Base-by-base conservation (phyloP, 2,329 filamentous ascomycete species). In the Coniochaeta sp. region DNA sequence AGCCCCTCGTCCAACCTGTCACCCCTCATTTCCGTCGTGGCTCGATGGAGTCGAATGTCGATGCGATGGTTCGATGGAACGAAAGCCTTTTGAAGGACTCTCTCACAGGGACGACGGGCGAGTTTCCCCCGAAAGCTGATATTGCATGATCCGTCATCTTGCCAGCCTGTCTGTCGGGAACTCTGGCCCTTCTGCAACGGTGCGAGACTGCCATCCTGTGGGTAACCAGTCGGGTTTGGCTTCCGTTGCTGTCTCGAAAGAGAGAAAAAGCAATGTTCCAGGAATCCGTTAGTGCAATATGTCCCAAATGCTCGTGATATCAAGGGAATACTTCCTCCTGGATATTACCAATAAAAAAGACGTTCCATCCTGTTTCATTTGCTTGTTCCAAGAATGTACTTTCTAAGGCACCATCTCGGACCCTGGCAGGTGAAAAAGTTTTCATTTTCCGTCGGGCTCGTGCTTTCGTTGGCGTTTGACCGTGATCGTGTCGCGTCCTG, bases 31-130 rank as follows among this genome's bases (percentile, higher is more conserved):
- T 48, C 45, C 26, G 26, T 31, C 12, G 45, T 48, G 45, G 45
- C 45, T 48, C 27, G 28, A 48, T 48, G 45, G 42, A 31, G 14
- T 42, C n/a, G n/a, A n/a, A n/a, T n/a, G n/a, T n/a, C n/a, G n/a
- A n/a, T n/a, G n/a, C n/a, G 20, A 26, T 42, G 38, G 38, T 42
- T 24, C 38, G 38, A 42, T 26, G 12, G 38, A 42, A 42, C 20
- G 20, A 12, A 42, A 12, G 13, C 31, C 6, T 13, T 3, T 26
- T 42, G 20, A 22, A 26, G 14, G 8, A 14, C 26, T 24, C 22
- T 42, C 10, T n/a, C 18, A 26, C 18, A 26, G 10, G 14, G 5
- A 42, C n/a, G 38, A 18, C 38, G 38, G 38, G 38, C 20, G 4
- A 13, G 18, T 18, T 6, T 26, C 4, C 20, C 38, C 38, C 38